Base-by-base conservation (phyloP, 768 basidiomycete species). In the Russula sp. region DNA sequence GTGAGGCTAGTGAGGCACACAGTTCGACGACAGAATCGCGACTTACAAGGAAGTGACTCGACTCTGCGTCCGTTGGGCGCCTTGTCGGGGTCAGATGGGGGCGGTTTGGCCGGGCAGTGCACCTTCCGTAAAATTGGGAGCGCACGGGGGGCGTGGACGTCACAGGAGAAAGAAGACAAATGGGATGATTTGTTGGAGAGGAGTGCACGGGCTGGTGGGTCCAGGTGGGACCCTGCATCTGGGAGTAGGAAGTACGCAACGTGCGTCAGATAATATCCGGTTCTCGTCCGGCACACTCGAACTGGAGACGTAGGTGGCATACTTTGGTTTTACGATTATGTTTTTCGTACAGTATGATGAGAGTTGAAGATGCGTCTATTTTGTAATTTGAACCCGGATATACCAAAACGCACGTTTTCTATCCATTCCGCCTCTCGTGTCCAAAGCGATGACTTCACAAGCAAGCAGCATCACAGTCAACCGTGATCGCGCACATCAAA, bases 171-270 rank as follows among this genome's bases (percentile, higher is more conserved):
- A 76, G 80, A 81, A 7, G 83, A 80, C 13, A 83, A 82, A 69
- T 91, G 88, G 89, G 81, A 88, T 61, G 85, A 85, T 64, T 69
- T 91, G 60, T 73, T 90, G 64, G 80, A 83, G 71, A 78, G 81
- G 68, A 90, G 89, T 69, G 86, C 80, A 48, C 74, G 75, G 57
- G 90, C 90, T 1, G 90, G 90, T 1, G 90, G 90, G 50, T 91
- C 90, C 90, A 1, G 90, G 90, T 1, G 90, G 90, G 50, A 92
- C 90, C 58, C 71, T 91, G 60, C 87, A 84, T 68, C 71, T 90
- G 7, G 81, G 77, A 5, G 59, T 51, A 28, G 61, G 48, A 28
- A 69, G 71, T 38, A 76, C 78, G 9, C 77, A 75, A n/a, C 73
- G 83, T 58, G 70, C 81, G 69, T 80, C 81, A 58, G 81, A 82